Percentiles rank a stretch among this genome's conserved stretches.
These are phyloP conservation scores for Cyberlindnera veronae DNA, from an alignment of 805 yeast genomes.

Conservation along the genomic window DNA sequence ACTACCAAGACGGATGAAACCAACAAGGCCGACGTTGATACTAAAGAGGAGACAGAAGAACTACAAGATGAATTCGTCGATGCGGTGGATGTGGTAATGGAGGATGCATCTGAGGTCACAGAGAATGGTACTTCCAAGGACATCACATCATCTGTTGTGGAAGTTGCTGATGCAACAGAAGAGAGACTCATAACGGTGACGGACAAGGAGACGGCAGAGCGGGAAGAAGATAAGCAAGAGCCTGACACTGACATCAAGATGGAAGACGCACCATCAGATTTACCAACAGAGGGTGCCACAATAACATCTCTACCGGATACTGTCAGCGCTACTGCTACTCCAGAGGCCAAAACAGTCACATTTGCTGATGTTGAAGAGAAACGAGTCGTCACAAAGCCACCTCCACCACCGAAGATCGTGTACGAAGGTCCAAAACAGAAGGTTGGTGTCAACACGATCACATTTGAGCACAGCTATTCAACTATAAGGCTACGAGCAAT, in stretches of 20 bases:
- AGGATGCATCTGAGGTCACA: neutral
- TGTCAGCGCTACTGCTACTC: neutral
- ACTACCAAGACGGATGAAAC: neutral
- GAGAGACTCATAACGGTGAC: no score
- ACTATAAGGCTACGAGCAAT: slow-evolving; percentile 5
- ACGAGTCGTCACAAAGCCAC: slow-evolving; percentile 11
- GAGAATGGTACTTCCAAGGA: neutral
- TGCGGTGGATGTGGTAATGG: slow-evolving; percentile 2
- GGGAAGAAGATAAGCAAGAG: no score
- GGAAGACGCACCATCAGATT: neutral
- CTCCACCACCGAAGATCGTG: slow-evolving; percentile 22
- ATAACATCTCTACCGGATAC: no score
- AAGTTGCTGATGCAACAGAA: neutral
- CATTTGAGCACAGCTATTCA: slow-evolving; percentile 38
- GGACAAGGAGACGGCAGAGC: no score
- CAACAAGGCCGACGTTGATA: neutral
- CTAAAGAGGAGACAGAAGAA: neutral
- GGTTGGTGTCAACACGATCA: slow-evolving; percentile 51
- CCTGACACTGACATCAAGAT: neutral
- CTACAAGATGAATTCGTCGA: neutral
- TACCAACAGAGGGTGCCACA: neutral
- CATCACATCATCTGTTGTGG: neutral
- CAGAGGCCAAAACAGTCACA: slow-evolving; percentile 17
- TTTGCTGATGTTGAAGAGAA: slow-evolving; percentile 18
- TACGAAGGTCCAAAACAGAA: slow-evolving; percentile 70